These are phyloP conservation scores for Hysterium pulicare DNA, from an alignment of 2,329 filamentous ascomycete genomes.

Conservation along the genomic window DNA sequence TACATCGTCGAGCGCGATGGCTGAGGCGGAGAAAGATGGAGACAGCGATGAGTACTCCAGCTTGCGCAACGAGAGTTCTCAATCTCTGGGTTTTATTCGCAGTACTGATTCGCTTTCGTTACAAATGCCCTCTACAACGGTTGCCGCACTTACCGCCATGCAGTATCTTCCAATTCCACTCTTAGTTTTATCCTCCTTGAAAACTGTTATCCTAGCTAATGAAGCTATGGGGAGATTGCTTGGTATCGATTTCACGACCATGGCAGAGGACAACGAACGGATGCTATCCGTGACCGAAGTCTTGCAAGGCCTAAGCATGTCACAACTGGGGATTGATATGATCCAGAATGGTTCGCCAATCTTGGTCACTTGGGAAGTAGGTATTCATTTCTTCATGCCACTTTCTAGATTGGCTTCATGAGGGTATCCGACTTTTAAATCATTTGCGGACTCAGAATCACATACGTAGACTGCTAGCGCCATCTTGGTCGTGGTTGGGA, in stretches of 20 bases:
- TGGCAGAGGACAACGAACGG: conserved; percentile 38
- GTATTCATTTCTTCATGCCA: too few relatives aligned
- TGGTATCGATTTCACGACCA: conserved; percentile 50
- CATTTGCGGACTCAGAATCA: too few relatives aligned
- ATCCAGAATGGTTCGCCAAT: conserved; percentile 61
- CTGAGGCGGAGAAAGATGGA: conserved; percentile 4
- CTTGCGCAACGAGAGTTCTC: conserved; percentile 14
- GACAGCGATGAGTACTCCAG: conserved; percentile 28
- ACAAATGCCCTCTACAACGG: conserved; percentile 26
- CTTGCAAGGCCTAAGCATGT: conserved; percentile 63
- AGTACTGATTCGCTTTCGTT: conserved; percentile 31
- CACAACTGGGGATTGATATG: conserved; percentile 70
- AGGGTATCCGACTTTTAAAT: too few relatives aligned
- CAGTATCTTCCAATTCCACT: conserved; percentile 72
- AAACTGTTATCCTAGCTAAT: conserved; percentile 70
- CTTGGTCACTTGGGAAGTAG: conserved; percentile 50
- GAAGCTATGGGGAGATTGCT: conserved; percentile 70
- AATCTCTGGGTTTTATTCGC: conserved; percentile 25
- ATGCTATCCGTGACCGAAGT: conserved; percentile 52
- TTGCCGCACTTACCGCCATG: conserved; percentile 50
- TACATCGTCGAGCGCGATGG: background rate
- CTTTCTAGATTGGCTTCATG: too few relatives aligned
- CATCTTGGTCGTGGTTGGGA: too few relatives aligned
- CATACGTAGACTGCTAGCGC: too few relatives aligned
- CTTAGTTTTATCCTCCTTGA: conserved; percentile 64